Evolutionary conservation across 2,329 filamentous ascomycete genomes (phyloP).

Genomic region (Hymenoscyphus infarciens): DNA sequence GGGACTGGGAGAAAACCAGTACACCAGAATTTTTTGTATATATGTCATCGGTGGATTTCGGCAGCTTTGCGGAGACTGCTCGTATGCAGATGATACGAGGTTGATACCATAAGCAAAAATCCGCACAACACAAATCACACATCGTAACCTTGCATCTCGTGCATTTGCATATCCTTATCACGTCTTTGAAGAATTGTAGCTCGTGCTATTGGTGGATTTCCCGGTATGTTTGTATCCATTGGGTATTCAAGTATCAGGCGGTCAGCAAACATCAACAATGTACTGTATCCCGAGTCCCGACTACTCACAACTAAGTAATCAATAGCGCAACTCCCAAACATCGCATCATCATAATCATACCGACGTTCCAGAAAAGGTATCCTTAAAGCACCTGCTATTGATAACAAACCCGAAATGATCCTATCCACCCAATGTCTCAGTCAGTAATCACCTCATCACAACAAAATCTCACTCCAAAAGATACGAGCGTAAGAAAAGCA

Average conservation of each 20-base stretch:
- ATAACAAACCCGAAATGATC: conserved; percentile 27
- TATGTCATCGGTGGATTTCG: background rate
- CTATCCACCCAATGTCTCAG: conserved; percentile 7
- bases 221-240: background rate
- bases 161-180: background rate
- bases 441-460: conserved; percentile 8
- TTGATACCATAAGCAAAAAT: background rate
- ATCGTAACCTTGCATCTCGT: background rate
- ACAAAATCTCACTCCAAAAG: too few relatives aligned
- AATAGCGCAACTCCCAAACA: background rate
- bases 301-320: conserved; percentile 4
- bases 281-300: background rate
- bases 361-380: conserved; percentile 1
- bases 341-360: background rate
- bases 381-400: conserved; percentile 14
- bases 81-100: conserved; percentile 2
- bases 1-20: background rate
- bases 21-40: background rate
- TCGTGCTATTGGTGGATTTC: background rate
- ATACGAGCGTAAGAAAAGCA: background rate
- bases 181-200: background rate
- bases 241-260: background rate
- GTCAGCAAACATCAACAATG: background rate
- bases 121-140: background rate
- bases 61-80: background rate